These are phyloP conservation scores for Cyclanthera cordifolia DNA, from an alignment of 306 rosid genomes.

Conservation along the genomic window DNA sequence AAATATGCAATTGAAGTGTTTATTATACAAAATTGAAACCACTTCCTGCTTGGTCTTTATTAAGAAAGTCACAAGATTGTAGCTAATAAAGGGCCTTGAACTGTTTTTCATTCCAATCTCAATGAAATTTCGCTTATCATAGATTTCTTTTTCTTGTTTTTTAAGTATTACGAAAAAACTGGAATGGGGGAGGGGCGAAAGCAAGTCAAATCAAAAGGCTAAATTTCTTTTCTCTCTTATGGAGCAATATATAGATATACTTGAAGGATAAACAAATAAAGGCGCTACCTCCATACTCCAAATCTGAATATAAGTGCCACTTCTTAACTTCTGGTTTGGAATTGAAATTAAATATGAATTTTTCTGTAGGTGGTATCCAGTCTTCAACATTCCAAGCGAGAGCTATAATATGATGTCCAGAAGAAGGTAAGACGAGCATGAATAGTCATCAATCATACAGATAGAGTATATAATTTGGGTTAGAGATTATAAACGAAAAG, in stretches of 20 bases:
- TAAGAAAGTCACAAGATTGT: not conserved
- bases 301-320: slow-evolving; percentile 92
- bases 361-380: slow-evolving; percentile 80
- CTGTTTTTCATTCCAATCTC: not conserved
- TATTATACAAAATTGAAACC: not conserved
- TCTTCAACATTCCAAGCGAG: slow-evolving; percentile 67
- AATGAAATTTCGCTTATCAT: no score
- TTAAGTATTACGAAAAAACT: not conserved
- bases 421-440: not conserved
- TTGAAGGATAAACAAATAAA: not conserved
- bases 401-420: slow-evolving; percentile 25
- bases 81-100: not conserved
- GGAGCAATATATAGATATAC: not conserved
- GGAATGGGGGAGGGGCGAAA: not conserved
- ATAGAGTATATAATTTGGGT: not conserved
- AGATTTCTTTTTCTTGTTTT: no score
- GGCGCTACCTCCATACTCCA: slow-evolving; percentile 70
- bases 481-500: not conserved
- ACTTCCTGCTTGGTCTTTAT: not conserved
- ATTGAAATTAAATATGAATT: slow-evolving; percentile 61
- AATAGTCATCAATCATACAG: not conserved
- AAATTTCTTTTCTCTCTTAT: not conserved
- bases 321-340: slow-evolving; percentile 63
- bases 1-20: not conserved
- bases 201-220: not conserved